Base-by-base conservation (phyloP, 176 grass and related monocot species). In the Oryza meridionalis region DNA sequence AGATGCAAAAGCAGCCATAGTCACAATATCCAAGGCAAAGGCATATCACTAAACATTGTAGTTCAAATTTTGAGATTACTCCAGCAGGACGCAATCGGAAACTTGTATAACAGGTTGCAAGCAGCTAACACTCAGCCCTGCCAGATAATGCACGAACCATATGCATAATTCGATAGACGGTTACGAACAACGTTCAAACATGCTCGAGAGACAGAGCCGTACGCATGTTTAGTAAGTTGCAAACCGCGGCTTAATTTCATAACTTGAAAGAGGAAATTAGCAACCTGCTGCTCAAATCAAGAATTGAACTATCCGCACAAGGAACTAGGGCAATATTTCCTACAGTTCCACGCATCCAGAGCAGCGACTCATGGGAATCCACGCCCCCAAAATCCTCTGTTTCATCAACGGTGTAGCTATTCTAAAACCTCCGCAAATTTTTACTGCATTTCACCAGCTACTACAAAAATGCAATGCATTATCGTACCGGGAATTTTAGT, bases 401-500 rank as follows among this genome's bases (percentile, higher is more conserved):
- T 74, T 82, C 53, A 73, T 16, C 16, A 73, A 73, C 9, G 3
- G 6, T 26, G 5, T 37, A 11, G 9, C 21, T 26, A 63, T 49
- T 85, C 38, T 46, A 21, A 80, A 70, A 31, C 70, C 63, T 32
- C 38, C 40, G n/a, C 12, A 26, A 81, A 5, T 35, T 32, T 70
- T n/a, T 31, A 71, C 4, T 7, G 32, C 38, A 71, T 85, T 81
- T 53, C 5, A 16, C 10, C 24, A 55, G 16, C 29, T 9, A n/a
- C 51, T 80, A 40, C 11, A 40, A 55, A 55, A 65, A 29, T 8
- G 58, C 32, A 14, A 5, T 9, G 22, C 9, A 15, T 0, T 22
- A 55, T 70, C 58, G 17, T 90, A 98, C 96, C 46, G 96, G 96
- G 77, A 98, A 98, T 33, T 98, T 83, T 64, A 98, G 89, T 33